Conservation (phyloP, 305 asterid genomes). For the Fraxinus albicans region DNA sequence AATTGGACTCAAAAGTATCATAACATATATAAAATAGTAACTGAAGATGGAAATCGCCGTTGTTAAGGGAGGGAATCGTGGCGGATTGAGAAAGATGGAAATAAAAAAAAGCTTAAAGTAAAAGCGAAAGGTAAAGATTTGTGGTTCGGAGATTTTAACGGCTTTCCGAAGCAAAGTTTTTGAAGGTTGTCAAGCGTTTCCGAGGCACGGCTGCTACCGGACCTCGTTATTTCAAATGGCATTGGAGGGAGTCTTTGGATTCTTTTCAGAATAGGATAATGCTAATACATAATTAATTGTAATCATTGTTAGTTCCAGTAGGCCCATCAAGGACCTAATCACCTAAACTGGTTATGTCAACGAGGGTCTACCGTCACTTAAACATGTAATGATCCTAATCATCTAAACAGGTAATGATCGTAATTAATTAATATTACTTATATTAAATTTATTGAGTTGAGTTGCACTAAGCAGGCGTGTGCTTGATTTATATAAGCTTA, state of each 20-base stretch:
- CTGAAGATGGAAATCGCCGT: not conserved
- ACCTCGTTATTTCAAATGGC: conserved; percentile 28
- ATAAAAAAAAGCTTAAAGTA: conserved; percentile 28
- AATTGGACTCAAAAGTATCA: not conserved
- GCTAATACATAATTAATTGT: not conserved
- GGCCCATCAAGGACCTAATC: not conserved
- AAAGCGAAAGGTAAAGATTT: conserved; percentile 14
- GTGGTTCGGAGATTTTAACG: conserved; percentile 48
- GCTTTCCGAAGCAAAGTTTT: conserved; percentile 51
- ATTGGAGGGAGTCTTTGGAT: conserved; percentile 18
- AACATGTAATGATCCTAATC: too few relatives aligned
- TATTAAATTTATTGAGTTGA: not conserved
- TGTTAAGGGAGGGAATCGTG: conserved; percentile 23
- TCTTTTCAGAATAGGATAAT: not conserved
- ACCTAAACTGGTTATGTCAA: not conserved
- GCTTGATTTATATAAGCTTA: not conserved
- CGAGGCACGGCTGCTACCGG: conserved; percentile 22
- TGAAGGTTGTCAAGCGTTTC: not conserved
- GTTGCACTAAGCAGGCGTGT: not conserved
- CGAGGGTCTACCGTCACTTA: not conserved
- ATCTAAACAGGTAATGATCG: too few relatives aligned
- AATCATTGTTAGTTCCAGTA: not conserved
- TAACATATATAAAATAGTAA: not conserved
- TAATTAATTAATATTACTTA: too few relatives aligned
- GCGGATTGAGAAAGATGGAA: conserved; percentile 3